These are phyloP conservation scores for Sphenostylis stenocarpa DNA, from an alignment of 306 rosid genomes.

Conservation along the genomic window DNA sequence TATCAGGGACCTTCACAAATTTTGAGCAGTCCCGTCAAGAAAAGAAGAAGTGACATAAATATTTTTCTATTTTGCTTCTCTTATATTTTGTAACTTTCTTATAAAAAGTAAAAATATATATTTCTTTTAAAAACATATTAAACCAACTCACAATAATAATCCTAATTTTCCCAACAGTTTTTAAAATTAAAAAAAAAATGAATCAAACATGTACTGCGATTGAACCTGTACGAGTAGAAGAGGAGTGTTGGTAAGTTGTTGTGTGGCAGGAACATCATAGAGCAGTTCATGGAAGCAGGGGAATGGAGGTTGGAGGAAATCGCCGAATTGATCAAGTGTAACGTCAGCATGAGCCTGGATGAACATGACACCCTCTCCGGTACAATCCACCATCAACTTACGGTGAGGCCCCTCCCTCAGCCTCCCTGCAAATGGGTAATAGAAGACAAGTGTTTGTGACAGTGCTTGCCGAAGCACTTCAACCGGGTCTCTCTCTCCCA, in stretches of 20 bases:
- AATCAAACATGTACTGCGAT: too few species aligned
- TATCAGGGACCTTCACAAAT: too few species aligned
- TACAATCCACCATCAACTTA: conserved; percentile 48
- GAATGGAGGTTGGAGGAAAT: conserved; percentile 29
- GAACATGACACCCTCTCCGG: background rate
- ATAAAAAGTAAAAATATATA: too few species aligned
- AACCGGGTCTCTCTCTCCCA: conserved; percentile 27
- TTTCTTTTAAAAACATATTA: too few species aligned
- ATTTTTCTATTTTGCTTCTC: too few species aligned
- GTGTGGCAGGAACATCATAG: conserved; percentile 38
- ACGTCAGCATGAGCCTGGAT: background rate
- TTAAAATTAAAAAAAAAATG: too few species aligned
- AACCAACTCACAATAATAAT: too few species aligned
- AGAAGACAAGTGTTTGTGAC: conserved; percentile 26
- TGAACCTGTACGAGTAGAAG: conserved; percentile 46
- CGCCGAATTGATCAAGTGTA: background rate
- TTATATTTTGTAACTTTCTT: too few species aligned
- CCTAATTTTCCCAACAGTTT: too few species aligned
- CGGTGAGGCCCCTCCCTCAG: conserved; percentile 19
- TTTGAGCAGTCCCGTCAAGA: too few species aligned
- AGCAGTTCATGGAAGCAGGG: conserved; percentile 39
- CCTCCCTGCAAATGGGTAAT: conserved; percentile 36
- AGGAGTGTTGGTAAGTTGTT: conserved; percentile 34
- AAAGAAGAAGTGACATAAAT: too few species aligned
- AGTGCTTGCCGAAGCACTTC: background rate